Evolutionary conservation across 805 yeast species (phyloP).

Genomic region (Kluyveromyces lactis): DNA sequence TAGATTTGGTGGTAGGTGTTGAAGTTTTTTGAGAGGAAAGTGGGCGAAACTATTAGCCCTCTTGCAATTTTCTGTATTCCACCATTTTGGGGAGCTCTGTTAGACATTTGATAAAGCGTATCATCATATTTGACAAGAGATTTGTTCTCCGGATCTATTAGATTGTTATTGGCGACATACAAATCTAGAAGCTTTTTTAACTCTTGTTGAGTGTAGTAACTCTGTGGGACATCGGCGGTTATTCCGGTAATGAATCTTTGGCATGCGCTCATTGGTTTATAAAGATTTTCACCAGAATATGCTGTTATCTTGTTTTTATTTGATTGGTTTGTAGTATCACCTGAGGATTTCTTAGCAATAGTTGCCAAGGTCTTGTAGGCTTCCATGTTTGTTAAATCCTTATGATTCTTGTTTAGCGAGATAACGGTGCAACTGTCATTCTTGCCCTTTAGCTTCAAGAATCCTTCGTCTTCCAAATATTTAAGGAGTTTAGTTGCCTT

Average conservation of each 20-base stretch:
- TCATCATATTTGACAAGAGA: slow-evolving; percentile 50
- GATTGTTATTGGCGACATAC: slow-evolving; percentile 46
- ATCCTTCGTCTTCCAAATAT: slow-evolving; percentile 71
- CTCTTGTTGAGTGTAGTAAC: slow-evolving; percentile 45
- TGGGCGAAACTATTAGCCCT: slow-evolving; percentile 36
- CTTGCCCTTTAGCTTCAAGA: slow-evolving; percentile 69
- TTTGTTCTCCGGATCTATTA: slow-evolving; percentile 46
- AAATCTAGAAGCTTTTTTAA: slow-evolving; percentile 42
- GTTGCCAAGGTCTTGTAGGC: slow-evolving; percentile 44
- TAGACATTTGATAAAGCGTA: slow-evolving; percentile 34
- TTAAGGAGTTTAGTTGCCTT: slow-evolving; percentile 80
- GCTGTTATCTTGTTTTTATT: slow-evolving; percentile 25
- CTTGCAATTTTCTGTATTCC: slow-evolving; percentile 34
- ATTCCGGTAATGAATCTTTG: slow-evolving; percentile 39
- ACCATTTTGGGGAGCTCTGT: slow-evolving; percentile 13
- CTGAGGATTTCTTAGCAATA: slow-evolving; percentile 5
- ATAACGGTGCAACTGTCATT: slow-evolving; percentile 67
- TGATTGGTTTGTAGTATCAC: not conserved
- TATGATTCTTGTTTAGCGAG: slow-evolving; percentile 40
- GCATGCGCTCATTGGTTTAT: slow-evolving; percentile 48
- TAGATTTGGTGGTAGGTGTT: slow-evolving; percentile 43
- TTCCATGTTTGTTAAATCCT: slow-evolving; percentile 48
- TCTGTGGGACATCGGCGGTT: slow-evolving; percentile 21
- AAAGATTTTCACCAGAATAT: slow-evolving; percentile 33
- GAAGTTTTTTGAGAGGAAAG: slow-evolving; percentile 37